Base-by-base conservation (phyloP, 176 grass and related monocot genomes). In the Carex pumila region DNA sequence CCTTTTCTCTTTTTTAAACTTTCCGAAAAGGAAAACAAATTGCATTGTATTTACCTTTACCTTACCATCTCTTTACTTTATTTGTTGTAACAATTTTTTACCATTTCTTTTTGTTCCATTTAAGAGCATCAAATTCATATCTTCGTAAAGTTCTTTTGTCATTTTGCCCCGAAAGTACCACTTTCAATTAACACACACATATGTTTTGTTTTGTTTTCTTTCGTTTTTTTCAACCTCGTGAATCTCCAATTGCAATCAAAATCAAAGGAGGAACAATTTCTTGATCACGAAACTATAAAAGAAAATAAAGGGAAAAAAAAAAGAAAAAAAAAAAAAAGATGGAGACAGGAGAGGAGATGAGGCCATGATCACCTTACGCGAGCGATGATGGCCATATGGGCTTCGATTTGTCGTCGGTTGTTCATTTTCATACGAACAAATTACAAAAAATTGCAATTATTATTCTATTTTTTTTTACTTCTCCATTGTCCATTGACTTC, bases 371-470 rank as follows among this genome's bases (percentile, higher is more conserved):
- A 68, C 13, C 31, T 71, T 15, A 75, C 34, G 25, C 34, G 3
- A n/a, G 67, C 36, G 67, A 71, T 71, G 47, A 10, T 45, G 36
- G 37, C 67, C 67, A 71, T 12, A 32, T 77, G 50, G 73, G 50
- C 73, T 77, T 77, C 73, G 47, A 77, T 77, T 34, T 77, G 73
- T 52, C 73, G 73, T 57, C 25, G 21, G 73, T 77, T 77, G 50
- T 77, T 25, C 73, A 77, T 77, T 77, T 54, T 77, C 52, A 13
- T 77, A 77, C 73, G 25, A 13, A 54, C 73, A 55, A 77, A 55
- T 34, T 4, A 29, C 15, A 1, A 31, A 73, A 73, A 73, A 19
- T 11, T 77, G 22, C 10, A 75, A 75, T 75, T 50, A 74, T 53
- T 32, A 55, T 29, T 31, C 22, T 76, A 12, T 50, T 22, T 73